phyloP scores from a whole-genome alignment of 495 filamentous ascomycete genomes.

The Staphylotrichum tortipilum region DNA sequence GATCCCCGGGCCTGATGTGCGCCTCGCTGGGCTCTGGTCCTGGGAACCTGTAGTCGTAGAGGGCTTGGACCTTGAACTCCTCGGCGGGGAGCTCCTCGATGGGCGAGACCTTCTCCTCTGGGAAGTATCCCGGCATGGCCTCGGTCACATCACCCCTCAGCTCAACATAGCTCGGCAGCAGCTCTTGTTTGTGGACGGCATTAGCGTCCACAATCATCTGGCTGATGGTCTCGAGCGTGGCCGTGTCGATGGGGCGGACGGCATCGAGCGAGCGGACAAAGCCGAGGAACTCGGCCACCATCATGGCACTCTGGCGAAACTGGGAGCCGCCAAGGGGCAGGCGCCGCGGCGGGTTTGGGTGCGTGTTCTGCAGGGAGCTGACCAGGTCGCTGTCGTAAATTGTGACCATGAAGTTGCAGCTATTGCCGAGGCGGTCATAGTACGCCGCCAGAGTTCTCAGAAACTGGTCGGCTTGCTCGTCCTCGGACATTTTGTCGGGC shows the following conservation, averaged over 20 bases:
- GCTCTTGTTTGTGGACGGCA: slow-evolving; percentile 30
- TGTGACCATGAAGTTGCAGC: slow-evolving; percentile 2
- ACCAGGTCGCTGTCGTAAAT: slow-evolving; percentile 9
- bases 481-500: not conserved
- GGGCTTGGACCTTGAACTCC: slow-evolving; percentile 9
- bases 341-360: slow-evolving; percentile 1
- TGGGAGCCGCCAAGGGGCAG: not conserved
- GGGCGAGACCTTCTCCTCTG: slow-evolving; percentile 6
- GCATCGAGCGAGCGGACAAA: slow-evolving; percentile 11
- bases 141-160: not conserved
- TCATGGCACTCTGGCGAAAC: not conserved
- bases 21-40: slow-evolving; percentile 3
- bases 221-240: slow-evolving; percentile 6
- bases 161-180: slow-evolving; percentile 21
- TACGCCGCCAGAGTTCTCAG: not conserved
- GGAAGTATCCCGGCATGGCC: slow-evolving; percentile 12
- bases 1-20: not conserved
- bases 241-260: not conserved
- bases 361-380: not conserved
- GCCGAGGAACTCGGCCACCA: slow-evolving; percentile 11
- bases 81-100: slow-evolving; percentile 18
- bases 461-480: slow-evolving; percentile 1
- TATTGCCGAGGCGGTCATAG: not conserved
- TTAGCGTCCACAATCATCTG: slow-evolving; percentile 32
- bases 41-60: slow-evolving; percentile 14